These are phyloP conservation scores for Geotrichum histeridarum DNA, from an alignment of 1,139 yeast genomes.

Conservation along the genomic window DNA sequence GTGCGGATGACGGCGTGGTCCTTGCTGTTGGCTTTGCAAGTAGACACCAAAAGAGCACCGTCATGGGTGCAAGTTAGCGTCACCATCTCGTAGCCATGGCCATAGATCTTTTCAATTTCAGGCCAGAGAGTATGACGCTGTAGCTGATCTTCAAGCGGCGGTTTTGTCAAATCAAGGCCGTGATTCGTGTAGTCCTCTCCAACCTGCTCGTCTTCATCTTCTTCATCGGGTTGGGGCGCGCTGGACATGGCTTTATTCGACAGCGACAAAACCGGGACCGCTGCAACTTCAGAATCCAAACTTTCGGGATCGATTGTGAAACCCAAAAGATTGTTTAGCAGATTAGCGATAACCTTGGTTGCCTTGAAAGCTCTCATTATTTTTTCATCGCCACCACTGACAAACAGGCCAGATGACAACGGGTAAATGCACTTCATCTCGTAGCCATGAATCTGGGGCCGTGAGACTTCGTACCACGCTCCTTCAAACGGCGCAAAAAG, in stretches of 20 bases:
- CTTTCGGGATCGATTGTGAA: slow-evolving; percentile 37
- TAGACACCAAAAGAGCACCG: slow-evolving; percentile 67
- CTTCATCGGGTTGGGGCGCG: slow-evolving; percentile 22
- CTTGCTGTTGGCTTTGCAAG: slow-evolving; percentile 82
- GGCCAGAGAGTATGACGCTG: slow-evolving; percentile 94
- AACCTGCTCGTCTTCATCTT: slow-evolving; percentile 34
- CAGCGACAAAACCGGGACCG: slow-evolving; percentile 87
- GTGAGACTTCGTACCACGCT: slow-evolving; percentile 84
- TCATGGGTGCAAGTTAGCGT: slow-evolving; percentile 69
- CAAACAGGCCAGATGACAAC: slow-evolving; percentile 57
- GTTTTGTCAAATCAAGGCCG: slow-evolving; percentile 45
- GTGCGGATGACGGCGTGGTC: slow-evolving; percentile 83
- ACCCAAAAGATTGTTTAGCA: slow-evolving; percentile 54
- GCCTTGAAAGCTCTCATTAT: slow-evolving; percentile 82
- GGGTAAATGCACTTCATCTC: slow-evolving; percentile 85
- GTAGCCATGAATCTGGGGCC: slow-evolving; percentile 98
- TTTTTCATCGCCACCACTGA: slow-evolving; percentile 96
- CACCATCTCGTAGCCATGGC: slow-evolving; percentile 93
- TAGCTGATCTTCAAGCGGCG: slow-evolving; percentile 83
- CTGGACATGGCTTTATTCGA: slow-evolving; percentile 58
- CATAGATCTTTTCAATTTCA: slow-evolving; percentile 87
- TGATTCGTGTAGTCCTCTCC: slow-evolving; percentile 44
- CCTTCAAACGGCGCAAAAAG: slow-evolving; percentile 53
- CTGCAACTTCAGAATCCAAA: slow-evolving; percentile 63
- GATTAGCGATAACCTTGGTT: slow-evolving; percentile 70